Evolutionary conservation across 441 rosid genomes (phyloP).

Genomic region (Capsella rubella): DNA sequence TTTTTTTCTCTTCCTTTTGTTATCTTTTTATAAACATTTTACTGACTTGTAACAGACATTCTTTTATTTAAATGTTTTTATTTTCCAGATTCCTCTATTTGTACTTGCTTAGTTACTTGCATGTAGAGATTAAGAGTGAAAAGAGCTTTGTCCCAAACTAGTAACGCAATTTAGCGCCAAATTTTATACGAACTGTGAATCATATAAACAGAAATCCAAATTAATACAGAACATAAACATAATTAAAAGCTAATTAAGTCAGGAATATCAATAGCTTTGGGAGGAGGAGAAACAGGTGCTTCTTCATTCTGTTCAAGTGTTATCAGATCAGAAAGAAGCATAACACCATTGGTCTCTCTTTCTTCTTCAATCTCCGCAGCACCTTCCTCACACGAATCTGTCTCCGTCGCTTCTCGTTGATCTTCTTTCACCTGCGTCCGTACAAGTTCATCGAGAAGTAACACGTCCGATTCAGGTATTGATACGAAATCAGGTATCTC

Average conservation of each 20-base stretch:
- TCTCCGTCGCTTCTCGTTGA: slow-evolving; percentile 9
- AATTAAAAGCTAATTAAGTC: slow-evolving; percentile 69
- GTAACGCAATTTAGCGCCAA: not conserved
- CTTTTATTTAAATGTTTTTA: slow-evolving; percentile 41
- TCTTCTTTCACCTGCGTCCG: slow-evolving; percentile 23
- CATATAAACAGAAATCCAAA: slow-evolving; percentile 4
- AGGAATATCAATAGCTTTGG: slow-evolving; percentile 40
- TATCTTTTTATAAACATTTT: slow-evolving; percentile 37
- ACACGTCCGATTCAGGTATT: slow-evolving; percentile 58
- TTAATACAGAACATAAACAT: slow-evolving; percentile 12
- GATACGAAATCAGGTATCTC: slow-evolving; percentile 53
- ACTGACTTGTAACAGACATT: slow-evolving; percentile 47
- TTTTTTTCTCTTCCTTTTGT: slow-evolving; percentile 11
- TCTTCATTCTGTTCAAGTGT: slow-evolving; percentile 3
- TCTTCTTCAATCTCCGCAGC: not conserved
- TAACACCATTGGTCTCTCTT: not conserved
- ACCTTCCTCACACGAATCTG: slow-evolving; percentile 16
- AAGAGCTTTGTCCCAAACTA: not conserved
- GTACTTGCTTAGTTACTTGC: not conserved
- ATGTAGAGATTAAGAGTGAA: not conserved
- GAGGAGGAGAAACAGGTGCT: slow-evolving; percentile 6
- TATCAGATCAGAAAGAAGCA: slow-evolving; percentile 32
- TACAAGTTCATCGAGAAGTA: slow-evolving; percentile 55
- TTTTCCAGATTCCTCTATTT: slow-evolving; percentile 3
- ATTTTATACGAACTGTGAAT: not conserved